Conservation (phyloP, 345 rosid genomes). For the Dovyalis caffra region DNA sequence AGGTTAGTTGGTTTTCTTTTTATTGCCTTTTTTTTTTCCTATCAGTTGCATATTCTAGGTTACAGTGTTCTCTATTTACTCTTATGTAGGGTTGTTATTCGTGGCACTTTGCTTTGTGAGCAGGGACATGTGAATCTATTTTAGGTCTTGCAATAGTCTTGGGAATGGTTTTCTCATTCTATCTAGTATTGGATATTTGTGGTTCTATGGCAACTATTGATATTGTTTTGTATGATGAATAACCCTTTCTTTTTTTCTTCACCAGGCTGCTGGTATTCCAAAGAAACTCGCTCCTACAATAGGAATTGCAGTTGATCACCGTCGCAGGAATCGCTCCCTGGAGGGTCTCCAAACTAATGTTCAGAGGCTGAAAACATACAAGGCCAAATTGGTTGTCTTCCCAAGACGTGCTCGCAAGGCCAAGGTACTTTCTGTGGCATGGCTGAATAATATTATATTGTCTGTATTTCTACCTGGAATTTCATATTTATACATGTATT, state of each 20-base stretch:
- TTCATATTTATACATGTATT: background rate
- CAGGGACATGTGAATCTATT: background rate
- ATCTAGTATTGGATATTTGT: background rate
- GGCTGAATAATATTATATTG: background rate
- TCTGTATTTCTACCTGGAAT: no score
- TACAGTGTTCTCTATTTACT: no score
- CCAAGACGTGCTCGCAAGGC: conserved; percentile 57
- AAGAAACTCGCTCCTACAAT: conserved; percentile 84
- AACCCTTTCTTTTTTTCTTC: background rate
- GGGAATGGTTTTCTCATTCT: background rate
- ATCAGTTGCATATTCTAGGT: background rate
- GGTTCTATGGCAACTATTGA: background rate
- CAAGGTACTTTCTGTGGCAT: conserved; percentile 44
- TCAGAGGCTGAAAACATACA: conserved; percentile 86
- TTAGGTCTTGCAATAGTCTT: background rate
- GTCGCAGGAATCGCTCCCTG: conserved; percentile 70
- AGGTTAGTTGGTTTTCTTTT: conserved; percentile 39
- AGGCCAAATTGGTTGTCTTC: conserved; percentile 83
- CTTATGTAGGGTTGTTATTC: no score
- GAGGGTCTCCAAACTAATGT: conserved; percentile 81
- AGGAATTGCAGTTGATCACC: conserved; percentile 82
- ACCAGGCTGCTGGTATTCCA: conserved; percentile 75
- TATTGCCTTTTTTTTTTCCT: background rate
- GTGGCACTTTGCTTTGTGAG: background rate
- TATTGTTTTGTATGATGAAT: background rate